Evolutionary conservation across 2,329 filamentous ascomycete species (phyloP), one percentile per base, ranked within the genome.

Genomic region (Lecanoromycetidae sp.): DNA sequence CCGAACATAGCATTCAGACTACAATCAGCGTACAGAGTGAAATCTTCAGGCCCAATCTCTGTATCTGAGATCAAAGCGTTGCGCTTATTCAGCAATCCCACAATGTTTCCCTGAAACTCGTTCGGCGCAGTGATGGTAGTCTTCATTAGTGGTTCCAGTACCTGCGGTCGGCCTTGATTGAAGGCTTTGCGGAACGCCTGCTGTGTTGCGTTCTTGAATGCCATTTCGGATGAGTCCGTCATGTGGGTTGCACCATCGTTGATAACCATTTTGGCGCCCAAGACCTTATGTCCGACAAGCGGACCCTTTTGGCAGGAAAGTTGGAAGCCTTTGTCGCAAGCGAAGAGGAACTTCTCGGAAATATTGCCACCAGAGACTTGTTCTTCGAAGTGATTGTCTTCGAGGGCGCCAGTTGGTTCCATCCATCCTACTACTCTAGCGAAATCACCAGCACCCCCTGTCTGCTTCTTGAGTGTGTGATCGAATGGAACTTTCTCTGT

Each of bases 131-230:
- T 94, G 59, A 98, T 87, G 52, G 87, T 88, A 0, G 87, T 95
- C 76, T 95, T 96, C 91, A 98, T 98, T 46, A 98, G 70, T 4
- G 91, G 91, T 67, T 98, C 91, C 29, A 98, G 78, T 8, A 98
- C 81, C 58, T 86, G 77, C 2, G 90, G 88, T 44, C 80, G 77
- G 27, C 82, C 86, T 10, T 84, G 79, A 51, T 75, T 72, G 70
- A 98, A 96, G 15, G 87, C 84, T 69, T 95, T 94, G 57, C 84
- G 80, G 80, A 98, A 98, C 22, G 91, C 91, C 71, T 94, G 85
- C 66, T 94, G 87, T 2, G 91, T 94, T 10, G 91, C 90, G 57
- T 82, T 82, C 67, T 84, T 93, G 78, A 98, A 98, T 10, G 91
- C 80, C 73, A 88, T 85, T 76, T 98, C 91, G 25, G 85, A 94